Evolutionary conservation across 352 stramenopile species (phyloP), one percentile per base, ranked within the genome.

Genomic region (Pythium brachiatum): DNA sequence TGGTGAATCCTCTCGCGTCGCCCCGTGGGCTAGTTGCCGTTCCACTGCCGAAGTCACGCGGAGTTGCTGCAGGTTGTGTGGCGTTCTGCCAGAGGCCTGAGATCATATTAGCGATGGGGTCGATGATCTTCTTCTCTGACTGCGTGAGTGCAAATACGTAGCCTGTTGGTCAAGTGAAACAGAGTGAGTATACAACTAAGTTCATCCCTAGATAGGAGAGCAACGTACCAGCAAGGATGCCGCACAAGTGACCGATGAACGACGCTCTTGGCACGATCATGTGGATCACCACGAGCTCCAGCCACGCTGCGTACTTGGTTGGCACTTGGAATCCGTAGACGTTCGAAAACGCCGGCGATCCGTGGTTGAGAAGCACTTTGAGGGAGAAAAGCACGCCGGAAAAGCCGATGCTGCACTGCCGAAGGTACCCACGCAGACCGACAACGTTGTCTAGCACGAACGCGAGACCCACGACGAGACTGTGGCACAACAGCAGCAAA

Each of bases 271-370:
- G 89, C 1, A 96, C 84, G 20, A 96, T 62, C 18, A 92, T 32
- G 50, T 94, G 89, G 4, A 95, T 94, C 26, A 95, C 53, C 15
- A 94, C 59, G 15, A 97, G 71, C 67, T 97, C 90, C 2, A 96
- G 72, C 89, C 90, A 97, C 21, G 90, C 77, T 6, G 79, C 87
- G 46, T 96, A 96, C 52, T 95, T 93, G 2, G 88, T 94, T 7
- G 88, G 86, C 15, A 97, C 73, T 21, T 70, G 68, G 36, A 97
- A 85, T 25, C 75, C 83, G 63, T 91, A 83, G 0, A 96, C 60
- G 1, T 62, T 75, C 9, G 83, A 80, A 18, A 82, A 83, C 5
- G 73, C 64, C 18, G 88, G 88, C 11, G 79, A 91, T 13, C 83
- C 79, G 36, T 91, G 70, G 51, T 92, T 92, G 47, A 96, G 75